Evolutionary conservation across 2,329 filamentous ascomycete species (phyloP).

Genomic region (Monascus ruber): DNA sequence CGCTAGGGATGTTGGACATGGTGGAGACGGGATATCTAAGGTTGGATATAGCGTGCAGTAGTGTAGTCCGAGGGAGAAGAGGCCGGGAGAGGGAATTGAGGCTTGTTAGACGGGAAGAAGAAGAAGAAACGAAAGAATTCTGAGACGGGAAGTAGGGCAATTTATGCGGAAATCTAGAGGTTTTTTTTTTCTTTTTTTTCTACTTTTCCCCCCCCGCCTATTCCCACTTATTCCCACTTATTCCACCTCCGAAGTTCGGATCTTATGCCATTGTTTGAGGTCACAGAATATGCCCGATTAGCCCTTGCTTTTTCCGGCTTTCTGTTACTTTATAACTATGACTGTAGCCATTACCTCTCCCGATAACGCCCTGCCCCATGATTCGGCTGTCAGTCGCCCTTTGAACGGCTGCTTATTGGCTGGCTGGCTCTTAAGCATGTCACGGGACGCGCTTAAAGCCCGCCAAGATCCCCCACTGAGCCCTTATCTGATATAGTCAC

Average conservation of each 20-base stretch:
- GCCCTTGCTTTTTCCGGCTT: background rate
- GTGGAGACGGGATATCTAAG: constrained; percentile 11
- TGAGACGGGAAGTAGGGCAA: constrained; percentile 4
- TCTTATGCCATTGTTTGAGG: constrained; percentile 25
- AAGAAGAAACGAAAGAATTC: constrained; percentile 1
- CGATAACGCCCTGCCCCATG: background rate
- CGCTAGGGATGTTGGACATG: constrained; percentile 74
- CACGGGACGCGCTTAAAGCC: background rate
- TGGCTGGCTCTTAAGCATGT: too few relatives aligned
- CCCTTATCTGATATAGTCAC: background rate
- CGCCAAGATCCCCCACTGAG: background rate
- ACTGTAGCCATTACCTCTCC: background rate
- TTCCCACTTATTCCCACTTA: too few relatives aligned
- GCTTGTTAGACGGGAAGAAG: constrained; percentile 1
- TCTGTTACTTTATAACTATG: background rate
- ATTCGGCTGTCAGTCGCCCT: too few relatives aligned
- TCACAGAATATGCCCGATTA: constrained; percentile 15
- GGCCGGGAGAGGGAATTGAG: constrained; percentile 4
- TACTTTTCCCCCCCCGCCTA: constrained; percentile 1
- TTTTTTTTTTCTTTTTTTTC: background rate
- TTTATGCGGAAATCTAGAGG: constrained; percentile 9
- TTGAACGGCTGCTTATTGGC: too few relatives aligned
- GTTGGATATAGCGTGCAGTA: constrained; percentile 5
- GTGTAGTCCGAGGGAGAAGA: constrained; percentile 6
- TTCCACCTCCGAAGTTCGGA: constrained; percentile 21